phyloP scores from a whole-genome alignment of 495 filamentous ascomycete species.

The Penicillium maclennaniae region DNA sequence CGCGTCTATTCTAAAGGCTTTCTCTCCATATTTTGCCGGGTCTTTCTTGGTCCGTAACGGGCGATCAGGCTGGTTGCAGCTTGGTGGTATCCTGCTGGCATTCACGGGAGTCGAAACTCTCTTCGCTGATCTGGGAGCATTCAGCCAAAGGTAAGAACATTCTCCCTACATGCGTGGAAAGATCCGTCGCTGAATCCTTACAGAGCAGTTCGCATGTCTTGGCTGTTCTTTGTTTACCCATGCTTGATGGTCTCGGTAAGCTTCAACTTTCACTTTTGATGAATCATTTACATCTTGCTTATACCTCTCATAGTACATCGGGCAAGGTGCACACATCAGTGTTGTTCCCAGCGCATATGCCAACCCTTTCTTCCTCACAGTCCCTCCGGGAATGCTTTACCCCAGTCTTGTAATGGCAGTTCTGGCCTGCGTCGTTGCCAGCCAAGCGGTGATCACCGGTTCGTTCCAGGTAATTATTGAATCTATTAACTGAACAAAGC shows the following conservation, averaged over 20 bases:
- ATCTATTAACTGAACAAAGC: not conserved
- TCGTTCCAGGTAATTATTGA: constrained; percentile 45
- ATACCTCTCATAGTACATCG: constrained; percentile 47
- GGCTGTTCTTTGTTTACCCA: constrained; percentile 59
- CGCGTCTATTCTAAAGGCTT: constrained; percentile 62
- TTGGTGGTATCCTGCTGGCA: constrained; percentile 65
- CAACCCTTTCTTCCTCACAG: constrained; percentile 67
- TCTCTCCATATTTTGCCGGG: constrained; percentile 62
- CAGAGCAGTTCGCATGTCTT: constrained; percentile 58
- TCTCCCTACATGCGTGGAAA: not conserved
- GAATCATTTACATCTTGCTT: not conserved
- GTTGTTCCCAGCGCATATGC: constrained; percentile 53
- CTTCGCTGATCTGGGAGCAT: constrained; percentile 70
- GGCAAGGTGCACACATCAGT: constrained; percentile 68
- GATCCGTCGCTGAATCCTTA: not conserved
- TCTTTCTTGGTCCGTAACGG: constrained; percentile 57
- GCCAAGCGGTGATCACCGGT: constrained; percentile 69
- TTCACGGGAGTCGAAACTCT: constrained; percentile 67
- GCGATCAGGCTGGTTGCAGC: constrained; percentile 55
- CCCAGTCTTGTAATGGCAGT: constrained; percentile 62
- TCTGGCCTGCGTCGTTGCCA: constrained; percentile 68
- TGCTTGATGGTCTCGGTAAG: constrained; percentile 58
- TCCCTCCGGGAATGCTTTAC: constrained; percentile 63
- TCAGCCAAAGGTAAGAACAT: constrained; percentile 39
- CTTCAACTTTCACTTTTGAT: not conserved